Conservation (phyloP, 2,329 filamentous ascomycete genomes). For the Colletotrichum echinochloae region DNA sequence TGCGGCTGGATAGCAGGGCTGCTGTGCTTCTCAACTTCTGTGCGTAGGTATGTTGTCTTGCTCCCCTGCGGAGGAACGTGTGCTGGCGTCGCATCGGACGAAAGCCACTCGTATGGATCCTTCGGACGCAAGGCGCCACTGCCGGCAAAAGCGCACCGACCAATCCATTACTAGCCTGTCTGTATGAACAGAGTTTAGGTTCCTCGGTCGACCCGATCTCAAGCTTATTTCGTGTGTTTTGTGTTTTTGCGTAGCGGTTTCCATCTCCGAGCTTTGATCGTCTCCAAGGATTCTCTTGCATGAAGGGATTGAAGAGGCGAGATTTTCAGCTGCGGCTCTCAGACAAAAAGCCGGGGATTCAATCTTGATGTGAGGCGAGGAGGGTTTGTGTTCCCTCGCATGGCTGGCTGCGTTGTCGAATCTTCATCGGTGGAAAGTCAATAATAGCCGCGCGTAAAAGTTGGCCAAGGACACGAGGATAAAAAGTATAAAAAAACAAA, state of each 20-base stretch:
- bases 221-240: not conserved
- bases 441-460: not conserved
- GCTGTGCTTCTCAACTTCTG: not conserved
- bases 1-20: not conserved
- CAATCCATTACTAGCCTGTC: not conserved
- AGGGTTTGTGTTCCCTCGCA: not conserved
- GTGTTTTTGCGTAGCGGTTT: not conserved
- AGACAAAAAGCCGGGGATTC: not conserved
- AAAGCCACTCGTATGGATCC: not conserved
- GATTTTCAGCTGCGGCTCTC: not conserved
- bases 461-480: too few relatives aligned
- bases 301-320: not conserved
- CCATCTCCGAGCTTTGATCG: not conserved
- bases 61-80: not conserved
- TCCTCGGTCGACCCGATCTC: slow-evolving; percentile 14
- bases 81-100: slow-evolving; percentile 25
- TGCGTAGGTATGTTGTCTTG: not conserved
- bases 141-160: not conserved
- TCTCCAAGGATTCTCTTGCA: slow-evolving; percentile 1
- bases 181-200: slow-evolving; percentile 1
- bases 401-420: not conserved
- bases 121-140: slow-evolving; percentile 24
- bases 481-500: not conserved
- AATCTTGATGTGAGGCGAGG: slow-evolving; percentile 3
- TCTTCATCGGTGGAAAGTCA: slow-evolving; percentile 1